Base-by-base conservation (phyloP, 2,329 filamentous ascomycete genomes). In the Stagonosporopsis rhizophila region DNA sequence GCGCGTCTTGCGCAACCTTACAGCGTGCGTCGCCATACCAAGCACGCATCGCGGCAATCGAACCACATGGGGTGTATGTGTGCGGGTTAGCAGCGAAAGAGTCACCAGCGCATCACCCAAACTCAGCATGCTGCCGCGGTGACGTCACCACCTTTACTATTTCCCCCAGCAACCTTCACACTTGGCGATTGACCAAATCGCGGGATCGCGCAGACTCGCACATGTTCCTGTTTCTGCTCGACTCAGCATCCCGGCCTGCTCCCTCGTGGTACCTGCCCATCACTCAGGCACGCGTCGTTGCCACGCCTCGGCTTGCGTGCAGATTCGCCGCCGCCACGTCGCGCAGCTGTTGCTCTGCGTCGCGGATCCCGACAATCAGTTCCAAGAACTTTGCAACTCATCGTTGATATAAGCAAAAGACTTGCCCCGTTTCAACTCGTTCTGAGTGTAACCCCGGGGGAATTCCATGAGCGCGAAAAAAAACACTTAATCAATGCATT, bases 1-100 rank as follows among this genome's bases (percentile, higher is more conserved):
- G 58, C 89, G 83, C 6, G 88, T 87, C 52, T 68, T 75, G 47
- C 54, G 48, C 49, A 8, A 52, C 38, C 22, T 23, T 8, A 27
- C 48, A 38, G 42, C 42, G 11, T 42, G 12, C 12, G 19, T 15
- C 19, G 30, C 48, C 53, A 56, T 56, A 17, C 6, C 35, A 19
- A 19, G 23, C 12, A 40, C 23, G 19, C 53, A 52, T 50, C 35
- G 35, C 46, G 46, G 12, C 22, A 22, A 19, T 38, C 15, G 35
- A 37, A 23, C 44, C 34, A 45, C 41, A n/a, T 44, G 34, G 41
- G 22, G 30, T 48, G 28, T 28, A 3, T 37, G 30, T 17, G 17
- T 30, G 9, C 12, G 12, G 3, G 15, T 27, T 30, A n/a, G n/a
- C n/a, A n/a, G 39, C 17, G 12, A 35, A 12, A 28, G 38, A 48